A percentile compares a stretch with the other conserved stretches of the same genome.
These are phyloP conservation scores for Fusarium tanahbumbuense DNA, from an alignment of 2,329 filamentous ascomycete genomes.

Conservation along the genomic window DNA sequence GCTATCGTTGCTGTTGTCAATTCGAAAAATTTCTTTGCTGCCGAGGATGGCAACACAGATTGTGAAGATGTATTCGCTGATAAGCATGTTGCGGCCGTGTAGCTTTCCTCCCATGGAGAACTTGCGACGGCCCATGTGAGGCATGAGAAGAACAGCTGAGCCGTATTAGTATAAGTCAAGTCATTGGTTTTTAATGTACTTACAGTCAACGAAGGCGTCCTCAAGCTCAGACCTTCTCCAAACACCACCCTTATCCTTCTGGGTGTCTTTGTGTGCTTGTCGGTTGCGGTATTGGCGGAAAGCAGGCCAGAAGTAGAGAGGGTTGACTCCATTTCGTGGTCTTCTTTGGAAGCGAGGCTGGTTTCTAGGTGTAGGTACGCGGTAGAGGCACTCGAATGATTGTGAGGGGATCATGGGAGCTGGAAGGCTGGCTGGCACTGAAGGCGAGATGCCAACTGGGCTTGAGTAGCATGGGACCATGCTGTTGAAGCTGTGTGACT, in stretches of 20 bases:
- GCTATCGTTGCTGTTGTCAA: constrained; percentile 58
- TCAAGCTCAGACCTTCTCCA: constrained; percentile 67
- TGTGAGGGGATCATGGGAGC: constrained; percentile 64
- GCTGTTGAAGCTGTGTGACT: constrained; percentile 56
- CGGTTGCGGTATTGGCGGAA: constrained; percentile 75
- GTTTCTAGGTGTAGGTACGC: constrained; percentile 53
- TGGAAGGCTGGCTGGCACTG: constrained; percentile 61
- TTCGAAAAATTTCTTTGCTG: constrained; percentile 58
- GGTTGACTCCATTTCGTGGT: constrained; percentile 61
- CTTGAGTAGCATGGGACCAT: constrained; percentile 59
- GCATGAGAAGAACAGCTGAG: constrained; percentile 72
- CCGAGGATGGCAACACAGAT: constrained; percentile 55
- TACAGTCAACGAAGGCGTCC: constrained; percentile 75
- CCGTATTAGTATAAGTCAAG: constrained; percentile 36
- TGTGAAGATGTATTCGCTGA: constrained; percentile 72
- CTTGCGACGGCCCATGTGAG: constrained; percentile 74
- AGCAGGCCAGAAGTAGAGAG: constrained; percentile 70
- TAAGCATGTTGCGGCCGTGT: constrained; percentile 76
- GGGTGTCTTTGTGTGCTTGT: constrained; percentile 71
- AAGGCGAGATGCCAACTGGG: constrained; percentile 56
- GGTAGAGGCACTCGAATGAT: constrained; percentile 57
- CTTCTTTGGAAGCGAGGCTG: constrained; percentile 52
- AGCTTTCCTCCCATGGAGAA: constrained; percentile 72
- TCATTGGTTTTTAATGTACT: constrained; percentile 39
- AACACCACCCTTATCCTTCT: constrained; percentile 70